Evolutionary conservation across 2,329 filamentous ascomycete genomes (phyloP).

Genomic region (Lachnellula arida): DNA sequence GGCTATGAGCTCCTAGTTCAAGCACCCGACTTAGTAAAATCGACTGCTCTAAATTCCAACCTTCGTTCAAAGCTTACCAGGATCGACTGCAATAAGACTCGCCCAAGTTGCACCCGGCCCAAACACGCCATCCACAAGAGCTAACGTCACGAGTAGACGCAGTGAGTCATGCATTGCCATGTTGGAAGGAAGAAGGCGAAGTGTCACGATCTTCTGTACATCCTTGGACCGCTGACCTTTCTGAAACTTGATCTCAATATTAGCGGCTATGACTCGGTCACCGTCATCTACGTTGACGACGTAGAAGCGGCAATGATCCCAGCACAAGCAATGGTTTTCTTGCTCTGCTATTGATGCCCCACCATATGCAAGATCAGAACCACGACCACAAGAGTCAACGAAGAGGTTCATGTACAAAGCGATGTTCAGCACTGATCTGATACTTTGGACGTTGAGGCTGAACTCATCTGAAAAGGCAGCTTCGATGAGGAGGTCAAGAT

Average conservation of each 20-base stretch:
- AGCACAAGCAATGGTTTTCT: constrained; percentile 1
- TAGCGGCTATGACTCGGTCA: constrained; percentile 1
- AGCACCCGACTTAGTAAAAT: too few species aligned
- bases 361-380: constrained; percentile 1
- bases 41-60: too few species aligned
- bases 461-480: background rate
- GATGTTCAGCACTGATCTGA: background rate
- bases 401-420: constrained; percentile 4
- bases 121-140: constrained; percentile 5
- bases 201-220: constrained; percentile 2
- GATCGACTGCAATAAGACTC: background rate
- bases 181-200: background rate
- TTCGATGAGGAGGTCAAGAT: constrained; percentile 1
- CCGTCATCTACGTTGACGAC: background rate
- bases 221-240: constrained; percentile 1
- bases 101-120: constrained; percentile 1
- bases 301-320: constrained; percentile 2
- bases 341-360: background rate
- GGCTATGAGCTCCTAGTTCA: background rate
- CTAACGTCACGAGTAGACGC: constrained; percentile 3
- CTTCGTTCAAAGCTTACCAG: background rate
- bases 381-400: constrained; percentile 1
- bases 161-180: constrained; percentile 7
- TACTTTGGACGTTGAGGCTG: background rate
- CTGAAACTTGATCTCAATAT: constrained; percentile 2